Evolutionary conservation across 2,329 filamentous ascomycete genomes (phyloP).

Genomic region (Ophiostoma montium): DNA sequence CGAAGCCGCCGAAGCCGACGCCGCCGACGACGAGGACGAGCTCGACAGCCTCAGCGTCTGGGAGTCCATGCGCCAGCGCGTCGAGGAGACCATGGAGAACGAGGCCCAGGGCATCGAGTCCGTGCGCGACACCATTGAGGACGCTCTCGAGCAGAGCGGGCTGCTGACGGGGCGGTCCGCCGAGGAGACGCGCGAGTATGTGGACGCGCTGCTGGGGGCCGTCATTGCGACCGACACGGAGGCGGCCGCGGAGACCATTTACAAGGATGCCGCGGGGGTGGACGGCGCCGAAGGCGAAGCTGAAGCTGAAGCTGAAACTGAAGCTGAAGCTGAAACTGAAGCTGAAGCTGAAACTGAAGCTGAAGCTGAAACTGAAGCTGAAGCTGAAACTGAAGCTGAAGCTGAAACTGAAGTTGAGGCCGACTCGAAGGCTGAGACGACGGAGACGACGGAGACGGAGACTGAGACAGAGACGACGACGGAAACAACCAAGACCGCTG

Average conservation of each 20-base stretch:
- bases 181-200: conserved; percentile 31
- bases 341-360: not conserved
- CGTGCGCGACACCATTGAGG: conserved; percentile 39
- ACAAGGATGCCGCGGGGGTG: conserved; percentile 3
- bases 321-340: not conserved
- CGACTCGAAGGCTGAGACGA: not conserved
- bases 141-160: conserved; percentile 40
- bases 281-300: conserved; percentile 8
- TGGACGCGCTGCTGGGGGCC: conserved; percentile 36
- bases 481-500: not conserved
- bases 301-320: conserved; percentile 9
- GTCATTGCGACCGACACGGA: conserved; percentile 22
- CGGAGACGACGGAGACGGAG: not conserved
- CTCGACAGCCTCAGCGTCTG: conserved; percentile 25
- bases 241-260: conserved; percentile 12
- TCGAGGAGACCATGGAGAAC: conserved; percentile 43
- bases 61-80: conserved; percentile 39
- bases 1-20: conserved; percentile 15
- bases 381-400: not conserved
- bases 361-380: not conserved
- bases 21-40: conserved; percentile 14
- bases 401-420: no score
- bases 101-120: conserved; percentile 38
- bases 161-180: conserved; percentile 31
- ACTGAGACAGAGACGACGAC: not conserved